phyloP scores from a whole-genome alignment of 2,329 filamentous ascomycete genomes.

The Fusarium sp. region DNA sequence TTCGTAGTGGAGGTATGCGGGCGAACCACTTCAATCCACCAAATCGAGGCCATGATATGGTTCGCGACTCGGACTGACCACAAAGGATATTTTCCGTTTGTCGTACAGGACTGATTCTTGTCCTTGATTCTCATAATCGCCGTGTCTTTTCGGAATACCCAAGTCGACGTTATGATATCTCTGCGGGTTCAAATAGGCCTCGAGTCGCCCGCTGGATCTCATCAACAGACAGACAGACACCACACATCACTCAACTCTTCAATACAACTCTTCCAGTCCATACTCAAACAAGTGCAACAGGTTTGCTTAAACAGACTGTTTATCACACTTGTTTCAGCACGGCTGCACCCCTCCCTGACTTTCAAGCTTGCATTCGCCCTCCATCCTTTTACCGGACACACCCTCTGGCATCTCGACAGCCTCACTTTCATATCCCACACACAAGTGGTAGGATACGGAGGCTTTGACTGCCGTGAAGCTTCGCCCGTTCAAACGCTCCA shows the following conservation, averaged over 20 bases:
- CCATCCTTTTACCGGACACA: constrained; percentile 33
- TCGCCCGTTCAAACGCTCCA: neutral
- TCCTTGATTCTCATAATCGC: neutral
- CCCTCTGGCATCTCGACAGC: constrained; percentile 34
- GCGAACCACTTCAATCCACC: constrained; percentile 28
- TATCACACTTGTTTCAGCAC: constrained; percentile 11
- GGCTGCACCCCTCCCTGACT: constrained; percentile 15
- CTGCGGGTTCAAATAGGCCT: constrained; percentile 32
- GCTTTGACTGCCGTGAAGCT: neutral
- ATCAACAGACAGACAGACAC: constrained; percentile 12
- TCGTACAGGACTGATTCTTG: constrained; percentile 10
- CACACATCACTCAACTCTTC: neutral
- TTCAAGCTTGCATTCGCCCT: constrained; percentile 28
- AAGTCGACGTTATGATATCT: constrained; percentile 2
- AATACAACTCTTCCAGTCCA: neutral
- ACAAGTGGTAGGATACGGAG: neutral
- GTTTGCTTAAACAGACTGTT: neutral
- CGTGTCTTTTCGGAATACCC: neutral
- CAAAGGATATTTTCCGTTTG: neutral
- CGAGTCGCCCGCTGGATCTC: constrained; percentile 8
- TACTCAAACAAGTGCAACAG: constrained; percentile 5
- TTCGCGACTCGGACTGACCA: constrained; percentile 11
- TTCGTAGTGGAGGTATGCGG: constrained; percentile 4
- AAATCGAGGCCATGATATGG: neutral
- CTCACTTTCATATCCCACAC: constrained; percentile 33